Conservation (phyloP, 805 yeast species). For the Monosporozyma servazzii region DNA sequence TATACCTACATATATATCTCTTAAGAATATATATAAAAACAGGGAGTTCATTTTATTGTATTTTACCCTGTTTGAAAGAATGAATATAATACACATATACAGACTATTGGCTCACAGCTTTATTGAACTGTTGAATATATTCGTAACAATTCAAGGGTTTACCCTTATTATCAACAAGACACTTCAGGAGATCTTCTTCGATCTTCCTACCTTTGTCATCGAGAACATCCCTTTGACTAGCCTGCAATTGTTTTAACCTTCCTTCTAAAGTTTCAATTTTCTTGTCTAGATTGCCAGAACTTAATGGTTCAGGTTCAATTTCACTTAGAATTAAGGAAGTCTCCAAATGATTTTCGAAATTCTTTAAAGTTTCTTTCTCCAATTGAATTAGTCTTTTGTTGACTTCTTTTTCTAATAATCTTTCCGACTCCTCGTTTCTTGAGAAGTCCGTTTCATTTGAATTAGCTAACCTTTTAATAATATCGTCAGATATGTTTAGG, state of each 20-base stretch:
- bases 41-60: neutral
- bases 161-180: conserved; percentile 51
- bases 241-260: conserved; percentile 30
- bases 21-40: neutral
- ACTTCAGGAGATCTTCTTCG: conserved; percentile 39
- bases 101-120: conserved; percentile 37
- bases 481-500: conserved; percentile 55
- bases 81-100: neutral
- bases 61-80: too few species aligned
- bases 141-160: conserved; percentile 76
- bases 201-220: conserved; percentile 32
- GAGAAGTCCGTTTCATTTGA: conserved; percentile 62
- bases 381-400: conserved; percentile 45
- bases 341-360: conserved; percentile 43
- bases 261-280: conserved; percentile 34
- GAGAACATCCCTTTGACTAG: conserved; percentile 21
- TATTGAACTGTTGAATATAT: conserved; percentile 61
- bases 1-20: neutral
- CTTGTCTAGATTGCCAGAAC: conserved; percentile 31
- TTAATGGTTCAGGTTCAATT: conserved; percentile 28
- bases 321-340: conserved; percentile 30
- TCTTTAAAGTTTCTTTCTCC: conserved; percentile 42
- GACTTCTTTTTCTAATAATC: conserved; percentile 57
- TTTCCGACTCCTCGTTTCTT: conserved; percentile 59
- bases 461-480: conserved; percentile 52